phyloP scores from a whole-genome alignment of 2,329 filamentous ascomycete species.

The Polychaeton citri region DNA sequence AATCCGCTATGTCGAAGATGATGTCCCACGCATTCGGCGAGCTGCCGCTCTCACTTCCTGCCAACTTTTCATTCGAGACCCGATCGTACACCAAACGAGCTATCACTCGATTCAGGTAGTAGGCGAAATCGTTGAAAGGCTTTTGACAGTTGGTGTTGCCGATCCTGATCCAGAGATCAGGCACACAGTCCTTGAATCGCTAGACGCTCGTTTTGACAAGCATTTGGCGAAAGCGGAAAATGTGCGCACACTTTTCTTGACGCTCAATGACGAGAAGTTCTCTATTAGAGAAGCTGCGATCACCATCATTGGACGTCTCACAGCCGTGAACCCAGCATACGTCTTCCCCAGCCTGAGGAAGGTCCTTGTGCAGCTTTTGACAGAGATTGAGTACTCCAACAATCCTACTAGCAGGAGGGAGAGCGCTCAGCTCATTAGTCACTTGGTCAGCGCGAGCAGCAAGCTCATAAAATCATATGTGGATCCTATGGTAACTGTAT shows the following conservation, averaged over 20 bases:
- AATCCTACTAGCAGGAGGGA: constrained; percentile 92
- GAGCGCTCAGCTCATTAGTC: constrained; percentile 80
- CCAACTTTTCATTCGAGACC: constrained; percentile 91
- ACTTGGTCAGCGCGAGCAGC: constrained; percentile 86
- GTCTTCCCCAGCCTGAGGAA: constrained; percentile 93
- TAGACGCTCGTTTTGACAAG: constrained; percentile 88
- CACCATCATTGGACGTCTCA: constrained; percentile 86
- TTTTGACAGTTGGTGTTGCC: constrained; percentile 86
- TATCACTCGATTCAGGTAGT: constrained; percentile 95
- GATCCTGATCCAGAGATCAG: constrained; percentile 81
- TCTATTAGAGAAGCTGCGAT: constrained; percentile 88
- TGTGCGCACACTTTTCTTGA: constrained; percentile 86
- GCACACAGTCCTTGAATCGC: constrained; percentile 70
- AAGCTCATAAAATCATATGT: constrained; percentile 92
- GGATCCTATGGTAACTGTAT: constrained; percentile 84
- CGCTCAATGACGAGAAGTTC: constrained; percentile 89
- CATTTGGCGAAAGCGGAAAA: constrained; percentile 97
- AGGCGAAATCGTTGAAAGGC: constrained; percentile 91
- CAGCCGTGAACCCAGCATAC: constrained; percentile 85
- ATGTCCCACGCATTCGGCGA: constrained; percentile 84
- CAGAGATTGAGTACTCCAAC: constrained; percentile 91
- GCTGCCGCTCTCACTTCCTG: constrained; percentile 94
- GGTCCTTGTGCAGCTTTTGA: constrained; percentile 87
- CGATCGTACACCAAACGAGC: constrained; percentile 95
- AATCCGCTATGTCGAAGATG: constrained; percentile 94